Base-by-base conservation (phyloP, 2,329 filamentous ascomycete species). In the Aspergillus ruber region DNA sequence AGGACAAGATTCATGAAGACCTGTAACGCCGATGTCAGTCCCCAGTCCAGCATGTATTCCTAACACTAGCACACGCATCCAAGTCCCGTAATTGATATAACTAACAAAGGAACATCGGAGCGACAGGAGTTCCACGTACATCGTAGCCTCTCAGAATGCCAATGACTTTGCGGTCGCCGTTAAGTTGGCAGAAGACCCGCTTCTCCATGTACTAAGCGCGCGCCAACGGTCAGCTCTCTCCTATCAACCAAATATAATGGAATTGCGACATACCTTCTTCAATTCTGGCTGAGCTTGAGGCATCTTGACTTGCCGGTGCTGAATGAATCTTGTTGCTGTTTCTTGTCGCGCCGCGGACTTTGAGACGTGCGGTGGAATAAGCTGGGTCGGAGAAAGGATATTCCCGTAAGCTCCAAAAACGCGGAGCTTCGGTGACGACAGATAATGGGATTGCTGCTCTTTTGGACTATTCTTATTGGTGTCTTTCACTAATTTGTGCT, bases 1-100 rank as follows among this genome's bases (percentile, higher is more conserved):
- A 98, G 81, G 39, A 98, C 93, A 65, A 98, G 90, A 74, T 98
- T 98, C 65, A 98, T 77, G 75, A 97, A 98, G 53, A 97, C 90
- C 91, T 96, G 56, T 8, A 17, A 32, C 32, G 39, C 35, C 23
- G 50, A 23, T 35, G 50, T 46, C 39, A 54, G 49, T n/a, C 15
- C 25, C n/a, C 42, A 6, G 29, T 35, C n/a, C 25, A 42, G 12
- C 6, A 20, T 21, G 9, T 29, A n/a, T 17, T 13, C 17, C 17
- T 5, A 13, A 8, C 17, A 10, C 18, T 9, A 18, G 21, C n/a
- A n/a, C n/a, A n/a, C n/a, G n/a, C n/a, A n/a, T 5, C 15, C 36
- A 8, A 15, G n/a, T n/a, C 9, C 21, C 3, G 12, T 13, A 21
- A 6, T 10, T 12, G n/a, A 23, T 20, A 41, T 23, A 41, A 4